These are phyloP conservation scores for Xylaria polymorpha DNA, from an alignment of 2,329 filamentous ascomycete genomes.

Conservation along the genomic window DNA sequence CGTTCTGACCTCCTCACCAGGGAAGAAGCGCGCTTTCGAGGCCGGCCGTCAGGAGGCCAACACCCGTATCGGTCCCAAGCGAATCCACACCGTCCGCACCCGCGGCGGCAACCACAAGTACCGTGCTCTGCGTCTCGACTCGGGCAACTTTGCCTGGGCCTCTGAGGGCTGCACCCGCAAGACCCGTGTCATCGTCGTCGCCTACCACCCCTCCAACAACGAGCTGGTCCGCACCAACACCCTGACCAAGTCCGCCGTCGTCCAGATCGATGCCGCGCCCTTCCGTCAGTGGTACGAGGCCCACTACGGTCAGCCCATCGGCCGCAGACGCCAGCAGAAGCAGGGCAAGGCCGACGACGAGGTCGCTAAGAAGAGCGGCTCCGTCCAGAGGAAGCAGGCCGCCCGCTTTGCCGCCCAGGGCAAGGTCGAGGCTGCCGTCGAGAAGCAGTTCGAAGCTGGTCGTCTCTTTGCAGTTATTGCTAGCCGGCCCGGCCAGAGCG, in stretches of 20 bases:
- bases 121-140: constrained; percentile 97
- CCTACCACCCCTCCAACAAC: constrained; percentile 99
- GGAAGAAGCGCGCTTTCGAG: constrained; percentile 99
- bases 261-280: constrained; percentile 97
- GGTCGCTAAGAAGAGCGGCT: constrained; percentile 92
- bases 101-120: constrained; percentile 99
- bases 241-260: constrained; percentile 97
- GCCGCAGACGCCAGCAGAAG: constrained; percentile 92
- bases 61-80: constrained; percentile 98
- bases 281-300: constrained; percentile 99
- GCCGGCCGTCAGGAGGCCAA: constrained; percentile 99
- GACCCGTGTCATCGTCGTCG: constrained; percentile 97
- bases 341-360: constrained; percentile 72
- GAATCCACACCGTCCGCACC: constrained; percentile 95
- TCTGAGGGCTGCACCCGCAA: constrained; percentile 98
- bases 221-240: constrained; percentile 99
- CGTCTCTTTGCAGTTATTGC: constrained; percentile 94
- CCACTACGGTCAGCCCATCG: constrained; percentile 93
- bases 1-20: constrained; percentile 81
- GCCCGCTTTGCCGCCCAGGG: constrained; percentile 82
- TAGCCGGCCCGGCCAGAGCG: constrained; percentile 95
- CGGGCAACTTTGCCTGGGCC: constrained; percentile 99
- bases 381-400: constrained; percentile 96
- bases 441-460: constrained; percentile 99
- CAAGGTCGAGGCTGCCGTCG: constrained; percentile 92